A percentile compares a stretch with the other conserved stretches of the same genome.
These are phyloP conservation scores for Penicillium hesseltinei DNA, from an alignment of 2,329 filamentous ascomycete genomes.

Conservation along the genomic window DNA sequence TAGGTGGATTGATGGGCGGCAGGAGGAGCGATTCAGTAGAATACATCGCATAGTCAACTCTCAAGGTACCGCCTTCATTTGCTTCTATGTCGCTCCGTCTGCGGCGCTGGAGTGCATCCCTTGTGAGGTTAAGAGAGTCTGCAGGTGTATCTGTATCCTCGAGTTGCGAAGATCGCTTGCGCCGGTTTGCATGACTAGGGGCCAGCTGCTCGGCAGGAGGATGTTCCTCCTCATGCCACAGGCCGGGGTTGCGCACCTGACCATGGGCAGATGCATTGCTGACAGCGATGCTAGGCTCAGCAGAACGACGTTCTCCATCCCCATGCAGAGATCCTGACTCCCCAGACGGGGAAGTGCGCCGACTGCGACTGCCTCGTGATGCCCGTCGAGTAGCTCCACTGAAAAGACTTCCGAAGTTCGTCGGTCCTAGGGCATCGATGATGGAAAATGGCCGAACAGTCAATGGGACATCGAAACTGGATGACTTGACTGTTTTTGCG, in stretches of 20 bases:
- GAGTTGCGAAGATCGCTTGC: constrained; percentile 40
- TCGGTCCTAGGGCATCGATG: constrained; percentile 32
- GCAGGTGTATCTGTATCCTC: constrained; percentile 29
- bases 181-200: constrained; percentile 30
- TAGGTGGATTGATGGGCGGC: constrained; percentile 14
- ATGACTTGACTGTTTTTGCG: constrained; percentile 44
- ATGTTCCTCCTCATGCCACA: constrained; percentile 30
- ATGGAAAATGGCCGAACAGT: constrained; percentile 27
- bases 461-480: constrained; percentile 25
- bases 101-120: constrained; percentile 36
- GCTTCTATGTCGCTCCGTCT: constrained; percentile 29
- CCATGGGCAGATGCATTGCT: constrained; percentile 46
- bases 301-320: constrained; percentile 37
- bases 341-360: constrained; percentile 34
- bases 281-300: constrained; percentile 44
- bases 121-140: constrained; percentile 37
- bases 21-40: constrained; percentile 24
- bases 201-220: constrained; percentile 13
- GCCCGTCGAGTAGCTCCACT: constrained; percentile 41
- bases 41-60: constrained; percentile 26
- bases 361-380: constrained; percentile 38
- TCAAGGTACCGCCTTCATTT: constrained; percentile 16
- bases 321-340: constrained; percentile 37
- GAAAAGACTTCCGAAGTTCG: constrained; percentile 41
- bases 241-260: constrained; percentile 41